These are phyloP conservation scores for Quercus alba DNA, from an alignment of 306 rosid species.

Conservation along the genomic window DNA sequence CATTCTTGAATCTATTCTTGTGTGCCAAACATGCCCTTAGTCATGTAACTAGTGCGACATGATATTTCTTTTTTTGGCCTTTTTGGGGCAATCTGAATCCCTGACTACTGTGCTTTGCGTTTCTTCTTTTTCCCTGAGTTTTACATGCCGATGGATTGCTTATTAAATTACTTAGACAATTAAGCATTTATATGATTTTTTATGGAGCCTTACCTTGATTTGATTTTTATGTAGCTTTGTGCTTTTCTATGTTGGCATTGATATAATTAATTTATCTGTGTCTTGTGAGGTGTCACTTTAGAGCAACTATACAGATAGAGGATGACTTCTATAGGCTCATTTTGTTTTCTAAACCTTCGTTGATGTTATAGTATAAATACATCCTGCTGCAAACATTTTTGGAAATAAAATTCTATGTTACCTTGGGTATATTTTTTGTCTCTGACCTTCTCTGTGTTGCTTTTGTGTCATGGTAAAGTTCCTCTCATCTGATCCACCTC, in stretches of 20 bases:
- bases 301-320: neutral
- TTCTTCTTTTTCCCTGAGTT: too few species aligned
- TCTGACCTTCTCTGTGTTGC: slow-evolving; percentile 22
- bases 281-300: neutral
- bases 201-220: neutral
- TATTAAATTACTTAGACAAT: neutral
- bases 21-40: too few species aligned
- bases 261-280: neutral
- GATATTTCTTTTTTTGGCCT: neutral
- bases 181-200: neutral
- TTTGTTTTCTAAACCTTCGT: neutral
- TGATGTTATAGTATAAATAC: neutral
- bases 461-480: slow-evolving; percentile 53
- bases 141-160: neutral
- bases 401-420: neutral
- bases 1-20: too few species aligned
- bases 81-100: neutral
- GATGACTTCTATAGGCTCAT: neutral
- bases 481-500: slow-evolving; percentile 41
- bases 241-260: neutral
- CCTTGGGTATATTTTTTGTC: slow-evolving; percentile 1
- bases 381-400: too few species aligned
- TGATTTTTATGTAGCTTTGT: neutral
- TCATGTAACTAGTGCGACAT: neutral
- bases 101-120: neutral